Evolutionary conservation across 2,329 filamentous ascomycete species (phyloP).

Genomic region (Myrmaecium sp.): DNA sequence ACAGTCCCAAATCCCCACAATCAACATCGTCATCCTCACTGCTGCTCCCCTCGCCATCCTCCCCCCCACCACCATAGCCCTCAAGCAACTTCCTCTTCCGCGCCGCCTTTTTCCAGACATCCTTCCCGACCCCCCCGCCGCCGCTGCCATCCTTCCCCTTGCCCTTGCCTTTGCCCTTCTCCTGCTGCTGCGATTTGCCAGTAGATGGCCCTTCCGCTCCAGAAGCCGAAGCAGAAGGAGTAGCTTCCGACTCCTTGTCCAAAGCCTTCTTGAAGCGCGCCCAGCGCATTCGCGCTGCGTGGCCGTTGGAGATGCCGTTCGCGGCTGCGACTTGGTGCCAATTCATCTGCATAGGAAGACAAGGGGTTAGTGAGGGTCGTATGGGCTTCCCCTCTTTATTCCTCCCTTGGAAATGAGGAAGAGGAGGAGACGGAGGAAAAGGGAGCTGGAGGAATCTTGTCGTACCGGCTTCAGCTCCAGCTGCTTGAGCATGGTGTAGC

Average conservation of each 20-base stretch:
- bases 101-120: no score
- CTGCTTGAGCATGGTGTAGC: slow-evolving; percentile 40
- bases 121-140: no score
- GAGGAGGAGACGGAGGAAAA: slow-evolving; percentile 3
- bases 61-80: no score
- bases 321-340: slow-evolving; percentile 34
- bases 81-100: no score
- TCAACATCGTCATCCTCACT: background rate
- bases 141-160: background rate
- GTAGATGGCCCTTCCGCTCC: background rate
- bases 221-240: background rate
- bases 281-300: slow-evolving; percentile 40
- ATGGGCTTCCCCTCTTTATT: no score
- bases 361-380: background rate
- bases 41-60: no score
- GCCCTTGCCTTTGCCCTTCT: background rate
- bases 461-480: slow-evolving; percentile 34
- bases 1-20: no score
- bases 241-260: slow-evolving; percentile 14
- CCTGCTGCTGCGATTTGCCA: background rate
- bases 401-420: slow-evolving; percentile 7
- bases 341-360: slow-evolving; percentile 26
- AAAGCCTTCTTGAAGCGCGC: slow-evolving; percentile 36
- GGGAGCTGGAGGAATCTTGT: background rate
- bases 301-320: slow-evolving; percentile 36